Evolutionary conservation across 768 basidiomycete species (phyloP).

Genomic region (Kwoniella europaea): DNA sequence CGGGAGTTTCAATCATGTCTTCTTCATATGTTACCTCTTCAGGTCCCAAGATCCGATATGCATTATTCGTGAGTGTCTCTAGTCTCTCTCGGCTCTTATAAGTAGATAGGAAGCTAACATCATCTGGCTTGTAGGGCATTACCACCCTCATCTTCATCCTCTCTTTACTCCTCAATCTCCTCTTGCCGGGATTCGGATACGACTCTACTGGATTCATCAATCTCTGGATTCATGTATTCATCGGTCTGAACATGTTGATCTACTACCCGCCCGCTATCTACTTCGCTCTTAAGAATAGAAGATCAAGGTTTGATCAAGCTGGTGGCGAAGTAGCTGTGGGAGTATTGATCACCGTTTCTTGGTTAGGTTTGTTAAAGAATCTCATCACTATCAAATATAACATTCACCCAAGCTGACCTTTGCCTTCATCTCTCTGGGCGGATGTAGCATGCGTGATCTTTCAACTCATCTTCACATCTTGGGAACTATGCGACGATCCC

Average conservation of each 20-base stretch:
- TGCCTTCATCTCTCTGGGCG: not conserved
- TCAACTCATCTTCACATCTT: not conserved
- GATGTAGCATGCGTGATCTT: not conserved
- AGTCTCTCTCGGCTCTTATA: not conserved
- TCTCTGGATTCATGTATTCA: not conserved
- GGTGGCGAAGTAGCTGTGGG: conserved; percentile 33
- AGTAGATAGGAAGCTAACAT: not conserved
- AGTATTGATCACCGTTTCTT: conserved; percentile 18
- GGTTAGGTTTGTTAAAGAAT: conserved; percentile 22
- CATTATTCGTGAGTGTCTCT: not conserved
- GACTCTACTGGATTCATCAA: not conserved
- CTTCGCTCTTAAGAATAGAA: conserved; percentile 16
- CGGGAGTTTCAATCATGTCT: conserved; percentile 2
- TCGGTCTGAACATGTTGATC: conserved; percentile 20
- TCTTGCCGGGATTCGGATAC: not conserved
- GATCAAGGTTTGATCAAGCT: conserved; percentile 26
- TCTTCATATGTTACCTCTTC: not conserved
- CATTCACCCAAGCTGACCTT: not conserved
- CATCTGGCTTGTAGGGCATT: not conserved
- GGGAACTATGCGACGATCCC: conserved; percentile 6
- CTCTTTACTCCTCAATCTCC: not conserved
- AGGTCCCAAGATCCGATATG: conserved; percentile 2
- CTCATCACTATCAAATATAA: too few relatives aligned
- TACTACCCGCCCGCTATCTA: conserved; percentile 32
- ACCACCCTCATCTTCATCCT: conserved; percentile 6